Percentiles rank a stretch among this genome's conserved stretches.
phyloP scores from a whole-genome alignment of 495 filamentous ascomycete genomes.

The Penicillium atrosanguineum region DNA sequence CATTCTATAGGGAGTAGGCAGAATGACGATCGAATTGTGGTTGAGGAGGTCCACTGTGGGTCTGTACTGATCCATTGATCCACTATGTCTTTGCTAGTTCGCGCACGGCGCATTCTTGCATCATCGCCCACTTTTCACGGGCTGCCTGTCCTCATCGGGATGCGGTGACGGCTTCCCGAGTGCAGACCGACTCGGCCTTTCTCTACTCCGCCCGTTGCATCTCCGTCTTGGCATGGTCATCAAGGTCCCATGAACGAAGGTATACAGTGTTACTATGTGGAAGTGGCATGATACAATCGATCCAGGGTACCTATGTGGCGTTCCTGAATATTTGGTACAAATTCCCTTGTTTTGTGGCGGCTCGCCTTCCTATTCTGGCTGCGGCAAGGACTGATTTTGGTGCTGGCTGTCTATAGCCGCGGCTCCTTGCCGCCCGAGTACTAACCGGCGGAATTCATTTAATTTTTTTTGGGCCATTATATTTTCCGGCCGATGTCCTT shows the following conservation, averaged over 20 bases:
- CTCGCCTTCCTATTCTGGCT: neutral
- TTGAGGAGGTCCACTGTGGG: neutral
- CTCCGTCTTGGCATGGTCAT: neutral
- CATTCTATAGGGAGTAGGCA: neutral
- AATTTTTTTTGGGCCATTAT: neutral
- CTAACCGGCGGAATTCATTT: neutral
- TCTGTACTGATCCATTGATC: conserved; percentile 8
- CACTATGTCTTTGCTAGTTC: conserved; percentile 3
- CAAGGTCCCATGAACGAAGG: too few species aligned
- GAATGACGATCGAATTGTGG: neutral
- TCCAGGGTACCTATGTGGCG: neutral
- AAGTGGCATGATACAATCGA: neutral
- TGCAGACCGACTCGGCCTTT: neutral
- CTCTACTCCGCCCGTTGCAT: neutral
- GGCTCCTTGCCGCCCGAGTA: neutral
- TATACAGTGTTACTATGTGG: too few species aligned
- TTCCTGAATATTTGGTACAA: neutral
- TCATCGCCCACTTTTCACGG: conserved; percentile 4
- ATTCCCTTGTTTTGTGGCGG: neutral
- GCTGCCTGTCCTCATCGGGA: conserved; percentile 8
- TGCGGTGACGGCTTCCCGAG: conserved; percentile 23
- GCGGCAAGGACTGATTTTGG: neutral
- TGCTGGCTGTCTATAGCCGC: neutral
- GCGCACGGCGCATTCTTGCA: conserved; percentile 16
- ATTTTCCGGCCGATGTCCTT: neutral